Percentiles rank a stretch among this genome's conserved stretches.
Evolutionary conservation across 2,329 filamentous ascomycete genomes (phyloP).

Genomic region (Shiraia sp.): DNA sequence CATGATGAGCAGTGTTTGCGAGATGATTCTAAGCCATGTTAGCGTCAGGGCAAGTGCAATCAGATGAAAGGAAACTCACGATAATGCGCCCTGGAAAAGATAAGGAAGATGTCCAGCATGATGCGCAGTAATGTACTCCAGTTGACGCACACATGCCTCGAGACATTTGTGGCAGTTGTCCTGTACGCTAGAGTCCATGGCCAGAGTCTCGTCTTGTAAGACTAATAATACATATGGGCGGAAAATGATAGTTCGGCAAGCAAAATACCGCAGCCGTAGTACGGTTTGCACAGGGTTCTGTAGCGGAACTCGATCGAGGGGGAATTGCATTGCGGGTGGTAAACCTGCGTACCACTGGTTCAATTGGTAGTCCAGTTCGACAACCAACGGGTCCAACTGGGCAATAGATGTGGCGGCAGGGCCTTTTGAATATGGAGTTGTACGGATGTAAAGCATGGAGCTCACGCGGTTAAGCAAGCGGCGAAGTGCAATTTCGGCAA

Average conservation of each 20-base stretch:
- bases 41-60: constrained; percentile 5
- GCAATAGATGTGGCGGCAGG: constrained; percentile 66
- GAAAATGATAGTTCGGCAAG: constrained; percentile 85
- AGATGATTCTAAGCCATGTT: constrained; percentile 67
- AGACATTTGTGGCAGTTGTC: constrained; percentile 81
- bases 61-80: constrained; percentile 33
- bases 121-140: constrained; percentile 78
- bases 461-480: constrained; percentile 77
- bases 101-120: constrained; percentile 85
- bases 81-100: constrained; percentile 79
- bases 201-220: constrained; percentile 74
- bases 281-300: constrained; percentile 79
- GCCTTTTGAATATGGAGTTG: constrained; percentile 44
- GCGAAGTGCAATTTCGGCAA: constrained; percentile 79
- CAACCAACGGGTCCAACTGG: constrained; percentile 75
- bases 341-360: constrained; percentile 84
- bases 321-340: constrained; percentile 75
- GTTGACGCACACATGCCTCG: constrained; percentile 76
- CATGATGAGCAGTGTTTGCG: constrained; percentile 81
- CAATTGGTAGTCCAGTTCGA: constrained; percentile 79
- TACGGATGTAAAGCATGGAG: constrained; percentile 78
- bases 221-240: constrained; percentile 81
- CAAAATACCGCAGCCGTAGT: constrained; percentile 77
- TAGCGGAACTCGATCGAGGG: constrained; percentile 68
- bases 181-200: constrained; percentile 71